These are phyloP conservation scores for Leishmania gerbilli DNA, from an alignment of 208 protist genomes.

Conservation along the genomic window DNA sequence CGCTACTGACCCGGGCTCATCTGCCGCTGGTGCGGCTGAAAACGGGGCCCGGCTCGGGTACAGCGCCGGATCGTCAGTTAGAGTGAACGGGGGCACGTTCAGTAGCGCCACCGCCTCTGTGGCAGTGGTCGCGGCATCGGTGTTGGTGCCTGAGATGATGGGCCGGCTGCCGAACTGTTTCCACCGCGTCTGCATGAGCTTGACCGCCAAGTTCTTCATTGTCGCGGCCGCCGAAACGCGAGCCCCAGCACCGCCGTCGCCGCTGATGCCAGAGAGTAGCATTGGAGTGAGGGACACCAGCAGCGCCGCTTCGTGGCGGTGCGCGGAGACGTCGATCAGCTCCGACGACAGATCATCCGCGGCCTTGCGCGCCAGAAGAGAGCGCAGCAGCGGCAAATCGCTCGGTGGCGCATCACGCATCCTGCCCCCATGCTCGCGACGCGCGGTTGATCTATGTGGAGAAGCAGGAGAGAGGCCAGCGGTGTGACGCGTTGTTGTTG, in stretches of 20 bases:
- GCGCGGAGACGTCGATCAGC: constrained; percentile 23
- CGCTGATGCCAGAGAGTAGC: constrained; percentile 44
- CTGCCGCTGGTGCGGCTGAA: neutral
- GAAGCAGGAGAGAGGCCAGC: neutral
- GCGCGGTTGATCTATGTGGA: neutral
- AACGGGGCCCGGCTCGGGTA: neutral
- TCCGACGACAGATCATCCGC: constrained; percentile 34
- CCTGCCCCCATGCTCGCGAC: neutral
- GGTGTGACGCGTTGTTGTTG: neutral
- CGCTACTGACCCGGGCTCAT: neutral
- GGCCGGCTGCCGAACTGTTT: constrained; percentile 29
- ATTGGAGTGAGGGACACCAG: constrained; percentile 78
- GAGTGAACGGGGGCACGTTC: constrained; percentile 25
- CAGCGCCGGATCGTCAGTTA: neutral
- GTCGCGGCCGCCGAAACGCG: constrained; percentile 1
- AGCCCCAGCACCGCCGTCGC: constrained; percentile 8
- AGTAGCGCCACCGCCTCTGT: constrained; percentile 24
- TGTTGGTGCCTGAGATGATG: neutral
- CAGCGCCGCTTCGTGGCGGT: constrained; percentile 50
- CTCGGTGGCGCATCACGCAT: neutral
- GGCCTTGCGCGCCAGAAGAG: constrained; percentile 29
- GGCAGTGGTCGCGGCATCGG: neutral
- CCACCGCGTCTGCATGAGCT: constrained; percentile 20
- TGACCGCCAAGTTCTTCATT: constrained; percentile 17
- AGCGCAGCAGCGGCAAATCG: constrained; percentile 30